Conservation (phyloP, 805 yeast species). For the Yarrowia bubula region DNA sequence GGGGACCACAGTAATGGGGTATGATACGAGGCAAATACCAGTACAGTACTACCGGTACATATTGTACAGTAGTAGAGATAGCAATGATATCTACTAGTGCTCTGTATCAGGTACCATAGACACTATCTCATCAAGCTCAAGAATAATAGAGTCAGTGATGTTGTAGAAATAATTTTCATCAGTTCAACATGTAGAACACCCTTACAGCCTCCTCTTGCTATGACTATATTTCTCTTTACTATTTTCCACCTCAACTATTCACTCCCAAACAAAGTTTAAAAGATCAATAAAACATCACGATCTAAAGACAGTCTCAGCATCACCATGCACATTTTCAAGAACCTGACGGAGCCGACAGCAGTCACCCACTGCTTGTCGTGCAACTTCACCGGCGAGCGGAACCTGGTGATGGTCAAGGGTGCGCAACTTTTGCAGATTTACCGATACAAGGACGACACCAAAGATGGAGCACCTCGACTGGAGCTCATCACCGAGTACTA, state of each 20-base stretch:
- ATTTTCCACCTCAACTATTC: not conserved
- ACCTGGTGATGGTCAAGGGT: conserved; percentile 68
- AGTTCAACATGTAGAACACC: too few relatives aligned
- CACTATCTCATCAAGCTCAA: too few relatives aligned
- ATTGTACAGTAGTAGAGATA: too few relatives aligned
- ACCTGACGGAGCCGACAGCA: conserved; percentile 71
- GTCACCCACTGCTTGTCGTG: conserved; percentile 57
- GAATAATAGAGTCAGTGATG: not conserved
- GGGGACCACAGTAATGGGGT: too few relatives aligned
- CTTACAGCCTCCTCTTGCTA: not conserved
- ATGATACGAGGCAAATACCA: too few relatives aligned
- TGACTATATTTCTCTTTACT: not conserved
- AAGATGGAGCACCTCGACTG: conserved; percentile 37
- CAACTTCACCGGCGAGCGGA: conserved; percentile 44
- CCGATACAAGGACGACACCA: conserved; percentile 41
- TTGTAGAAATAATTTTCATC: not conserved
- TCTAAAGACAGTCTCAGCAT: not conserved
- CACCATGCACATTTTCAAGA: conserved; percentile 77
- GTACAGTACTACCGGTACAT: too few relatives aligned
- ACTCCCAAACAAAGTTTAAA: not conserved
- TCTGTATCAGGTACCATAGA: too few relatives aligned
- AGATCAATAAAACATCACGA: conserved; percentile 11
- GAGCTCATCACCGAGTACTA: conserved; percentile 60
- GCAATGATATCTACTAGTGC: too few relatives aligned
- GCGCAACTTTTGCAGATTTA: conserved; percentile 61